Evolutionary conservation across 495 filamentous ascomycete genomes (phyloP).

Genomic region (Penicillium angulare): DNA sequence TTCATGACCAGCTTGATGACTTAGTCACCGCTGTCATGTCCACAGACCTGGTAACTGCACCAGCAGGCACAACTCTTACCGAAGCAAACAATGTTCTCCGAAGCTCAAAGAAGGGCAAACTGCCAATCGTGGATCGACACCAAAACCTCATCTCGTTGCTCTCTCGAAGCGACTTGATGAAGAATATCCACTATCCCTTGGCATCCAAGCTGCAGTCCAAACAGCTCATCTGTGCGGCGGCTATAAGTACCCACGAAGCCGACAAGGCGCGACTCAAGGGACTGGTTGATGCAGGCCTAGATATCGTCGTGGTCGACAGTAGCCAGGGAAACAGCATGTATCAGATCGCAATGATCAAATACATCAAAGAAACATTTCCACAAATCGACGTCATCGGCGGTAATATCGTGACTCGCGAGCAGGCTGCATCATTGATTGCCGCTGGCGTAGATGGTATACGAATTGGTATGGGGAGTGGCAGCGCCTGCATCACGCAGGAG

Average conservation of each 20-base stretch:
- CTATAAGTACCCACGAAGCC: constrained; percentile 90
- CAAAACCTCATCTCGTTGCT: constrained; percentile 92
- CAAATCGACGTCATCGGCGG: constrained; percentile 91
- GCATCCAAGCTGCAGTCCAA: constrained; percentile 98
- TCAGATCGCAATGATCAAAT: constrained; percentile 96
- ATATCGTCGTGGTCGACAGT: constrained; percentile 92
- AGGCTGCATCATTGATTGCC: constrained; percentile 88
- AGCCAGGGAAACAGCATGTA: constrained; percentile 97
- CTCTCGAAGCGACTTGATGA: constrained; percentile 95
- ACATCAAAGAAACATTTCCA: constrained; percentile 82
- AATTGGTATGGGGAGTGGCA: constrained; percentile 98
- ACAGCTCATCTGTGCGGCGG: constrained; percentile 92
- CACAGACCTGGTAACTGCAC: constrained; percentile 89
- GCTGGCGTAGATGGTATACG: constrained; percentile 94
- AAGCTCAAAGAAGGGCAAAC: constrained; percentile 97
- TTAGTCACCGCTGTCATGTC: constrained; percentile 92
- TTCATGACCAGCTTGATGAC: constrained; percentile 67
- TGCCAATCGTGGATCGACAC: constrained; percentile 86
- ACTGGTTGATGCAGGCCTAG: constrained; percentile 90
- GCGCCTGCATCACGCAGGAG: constrained; percentile 98
- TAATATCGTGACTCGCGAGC: constrained; percentile 95
- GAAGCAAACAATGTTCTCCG: constrained; percentile 93
- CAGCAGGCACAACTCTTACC: constrained; percentile 74
- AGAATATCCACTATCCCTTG: constrained; percentile 95
- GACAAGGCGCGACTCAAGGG: constrained; percentile 84